Percentiles rank a stretch among this genome's conserved stretches.
Evolutionary conservation across 441 rosid species (phyloP).

Genomic region (Metrosideros polymorpha): DNA sequence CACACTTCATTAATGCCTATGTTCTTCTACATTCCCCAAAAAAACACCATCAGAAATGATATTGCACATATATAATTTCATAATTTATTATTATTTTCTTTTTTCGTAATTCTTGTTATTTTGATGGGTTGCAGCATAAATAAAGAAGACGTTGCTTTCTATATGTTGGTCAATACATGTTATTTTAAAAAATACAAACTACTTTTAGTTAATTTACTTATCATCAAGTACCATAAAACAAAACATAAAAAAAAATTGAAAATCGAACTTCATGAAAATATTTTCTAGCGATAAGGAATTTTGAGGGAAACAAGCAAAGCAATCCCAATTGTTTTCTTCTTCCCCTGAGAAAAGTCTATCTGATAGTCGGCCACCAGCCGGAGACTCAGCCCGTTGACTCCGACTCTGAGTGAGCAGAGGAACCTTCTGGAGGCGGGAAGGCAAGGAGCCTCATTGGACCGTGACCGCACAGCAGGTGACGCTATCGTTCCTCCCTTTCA

Average conservation of each 20-base stretch:
- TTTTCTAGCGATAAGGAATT: neutral
- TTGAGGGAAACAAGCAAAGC: too few species aligned
- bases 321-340: neutral
- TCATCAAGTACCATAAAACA: too few species aligned
- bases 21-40: neutral
- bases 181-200: neutral
- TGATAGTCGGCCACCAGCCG: neutral
- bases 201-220: too few species aligned
- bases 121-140: neutral
- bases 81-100: neutral
- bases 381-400: neutral
- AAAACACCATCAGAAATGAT: neutral
- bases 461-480: neutral
- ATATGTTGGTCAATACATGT: neutral
- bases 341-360: fast-evolving
- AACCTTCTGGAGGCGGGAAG: neutral
- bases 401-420: neutral
- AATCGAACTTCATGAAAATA: neutral
- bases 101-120: neutral
- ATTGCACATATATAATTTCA: neutral
- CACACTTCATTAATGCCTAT: neutral
- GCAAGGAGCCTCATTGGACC: neutral
- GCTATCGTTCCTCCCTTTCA: neutral
- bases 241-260: neutral
- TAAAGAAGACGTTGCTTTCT: neutral